Evolutionary conservation across 2,329 filamentous ascomycete genomes (phyloP), one percentile per base, ranked within the genome.

Genomic region (Aspergillus ochraceus): DNA sequence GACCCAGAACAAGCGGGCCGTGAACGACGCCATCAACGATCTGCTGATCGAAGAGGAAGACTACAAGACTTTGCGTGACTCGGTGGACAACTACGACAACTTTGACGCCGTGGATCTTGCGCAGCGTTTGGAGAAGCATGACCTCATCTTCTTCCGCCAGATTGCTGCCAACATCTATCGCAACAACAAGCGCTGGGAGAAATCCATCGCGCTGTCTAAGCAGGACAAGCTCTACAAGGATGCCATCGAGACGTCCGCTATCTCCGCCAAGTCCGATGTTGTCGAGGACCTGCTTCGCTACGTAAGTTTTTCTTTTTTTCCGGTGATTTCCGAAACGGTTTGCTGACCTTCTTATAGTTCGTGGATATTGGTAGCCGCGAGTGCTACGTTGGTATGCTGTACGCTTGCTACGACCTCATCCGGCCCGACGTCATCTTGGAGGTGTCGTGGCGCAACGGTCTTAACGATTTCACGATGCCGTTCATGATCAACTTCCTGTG

Each of bases 111-210:
- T 96, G 51, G 93, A 96, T 26, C 86, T 99, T 61, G 96, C 95
- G 2, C 86, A 90, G 74, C 90, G 95, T 58, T 84, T 99, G 11
- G 96, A 99, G 86, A 95, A 95, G 82, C 96, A 99, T 74, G 95
- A 99, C 59, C 82, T 99, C 52, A 93, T 99, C 65, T 99, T 99
- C 85, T 99, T 99, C 90, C 90, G 95, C 73, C 95, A 99, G 79
- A 97, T 99, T 72, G 95, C 95, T 4, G 92, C 96, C 66, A 97
- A 85, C 80, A 99, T 99, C 78, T 99, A 98, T 83, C 92, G 96
- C 77, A 99, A 98, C 86, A 98, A 97, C 84, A 98, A 98, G 89
- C 88, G 95, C 65, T 99, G 96, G 96, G 94, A 98, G 82, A 98
- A 98, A 82, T 97, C 93, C 4, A 99, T 99, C 77, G 87, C 92